phyloP scores from a whole-genome alignment of 768 basidiomycete genomes.

The Auriculariales sp. region DNA sequence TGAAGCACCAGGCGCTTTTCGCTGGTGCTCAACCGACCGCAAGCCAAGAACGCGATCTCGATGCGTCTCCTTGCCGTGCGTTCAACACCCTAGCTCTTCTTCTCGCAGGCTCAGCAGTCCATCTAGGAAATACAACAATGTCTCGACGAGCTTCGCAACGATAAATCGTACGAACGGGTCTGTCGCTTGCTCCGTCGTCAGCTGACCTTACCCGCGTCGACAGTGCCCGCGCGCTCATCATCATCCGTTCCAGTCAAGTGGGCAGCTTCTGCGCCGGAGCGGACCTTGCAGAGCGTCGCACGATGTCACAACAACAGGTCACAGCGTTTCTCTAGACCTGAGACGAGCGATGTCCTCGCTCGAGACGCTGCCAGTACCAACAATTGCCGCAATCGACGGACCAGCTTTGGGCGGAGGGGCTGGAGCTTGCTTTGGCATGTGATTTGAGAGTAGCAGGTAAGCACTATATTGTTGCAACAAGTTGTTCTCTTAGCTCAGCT shows the following conservation, averaged over 20 bases:
- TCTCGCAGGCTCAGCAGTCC: constrained; percentile 5
- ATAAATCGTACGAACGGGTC: constrained; percentile 38
- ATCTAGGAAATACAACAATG: constrained; percentile 56
- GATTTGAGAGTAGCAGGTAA: constrained; percentile 82
- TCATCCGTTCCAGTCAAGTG: constrained; percentile 60
- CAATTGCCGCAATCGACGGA: constrained; percentile 85
- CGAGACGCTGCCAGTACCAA: constrained; percentile 76
- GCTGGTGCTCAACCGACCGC: constrained; percentile 67
- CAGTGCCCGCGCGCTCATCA: constrained; percentile 70
- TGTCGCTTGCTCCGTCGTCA: neutral
- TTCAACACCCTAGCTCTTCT: neutral
- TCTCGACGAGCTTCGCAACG: constrained; percentile 48
- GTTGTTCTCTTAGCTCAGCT: too few species aligned
- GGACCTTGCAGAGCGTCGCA: constrained; percentile 72
- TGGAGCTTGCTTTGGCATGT: constrained; percentile 78
- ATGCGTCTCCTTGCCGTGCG: constrained; percentile 49
- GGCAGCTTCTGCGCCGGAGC: constrained; percentile 87
- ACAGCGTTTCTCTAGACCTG: constrained; percentile 64
- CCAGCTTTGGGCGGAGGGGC: constrained; percentile 87
- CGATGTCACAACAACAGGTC: constrained; percentile 65
- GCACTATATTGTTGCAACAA: constrained; percentile 8
- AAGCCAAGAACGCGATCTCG: constrained; percentile 82
- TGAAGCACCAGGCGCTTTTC: constrained; percentile 43
- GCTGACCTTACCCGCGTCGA: neutral
- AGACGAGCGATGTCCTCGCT: constrained; percentile 57